phyloP scores from a whole-genome alignment of 495 filamentous ascomycete species.

The Daldinia caldariorum region DNA sequence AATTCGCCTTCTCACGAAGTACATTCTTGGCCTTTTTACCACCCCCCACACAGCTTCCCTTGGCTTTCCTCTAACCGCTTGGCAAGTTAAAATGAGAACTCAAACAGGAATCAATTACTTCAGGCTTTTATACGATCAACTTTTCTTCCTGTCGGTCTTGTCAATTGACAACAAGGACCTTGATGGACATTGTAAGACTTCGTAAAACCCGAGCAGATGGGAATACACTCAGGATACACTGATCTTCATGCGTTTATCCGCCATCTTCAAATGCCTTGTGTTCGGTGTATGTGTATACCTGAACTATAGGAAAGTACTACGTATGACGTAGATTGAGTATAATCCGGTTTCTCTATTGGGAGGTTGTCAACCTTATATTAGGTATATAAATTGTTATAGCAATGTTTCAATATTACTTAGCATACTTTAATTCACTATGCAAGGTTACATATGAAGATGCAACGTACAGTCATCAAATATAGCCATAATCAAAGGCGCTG shows the following conservation, averaged over 20 bases:
- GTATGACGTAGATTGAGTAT: neutral
- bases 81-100: conserved; percentile 3
- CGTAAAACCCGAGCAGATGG: neutral
- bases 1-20: conserved; percentile 18
- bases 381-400: no score
- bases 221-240: neutral
- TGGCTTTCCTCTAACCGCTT: conserved; percentile 12
- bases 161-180: neutral
- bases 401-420: neutral
- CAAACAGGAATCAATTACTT: neutral
- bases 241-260: neutral
- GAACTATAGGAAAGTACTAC: neutral
- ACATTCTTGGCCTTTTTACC: neutral
- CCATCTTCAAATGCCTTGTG: neutral
- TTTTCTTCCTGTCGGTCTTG: neutral
- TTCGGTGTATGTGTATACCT: neutral
- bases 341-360: neutral
- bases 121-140: neutral
- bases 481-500: neutral
- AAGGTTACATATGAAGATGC: neutral
- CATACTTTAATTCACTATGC: neutral
- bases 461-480: neutral
- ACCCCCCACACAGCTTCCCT: conserved; percentile 16
- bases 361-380: no score
- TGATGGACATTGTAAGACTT: neutral